Evolutionary conservation across 768 basidiomycete genomes (phyloP), one percentile per base, ranked within the genome.

Genomic region (Mycena capillaripes): DNA sequence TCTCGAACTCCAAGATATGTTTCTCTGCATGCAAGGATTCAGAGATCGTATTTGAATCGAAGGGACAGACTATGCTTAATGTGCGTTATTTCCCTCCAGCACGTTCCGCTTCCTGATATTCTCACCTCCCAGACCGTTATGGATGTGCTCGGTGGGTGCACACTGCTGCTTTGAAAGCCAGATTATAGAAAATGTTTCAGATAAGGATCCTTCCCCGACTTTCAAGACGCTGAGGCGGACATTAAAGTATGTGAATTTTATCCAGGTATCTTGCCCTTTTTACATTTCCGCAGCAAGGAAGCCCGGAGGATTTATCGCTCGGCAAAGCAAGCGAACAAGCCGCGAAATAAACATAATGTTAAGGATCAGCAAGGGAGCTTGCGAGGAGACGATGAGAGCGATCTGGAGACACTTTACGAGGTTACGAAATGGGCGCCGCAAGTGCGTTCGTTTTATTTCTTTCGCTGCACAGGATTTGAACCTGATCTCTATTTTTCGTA

Each of bases 21-120:
- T 36, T 66, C 44, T 66, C 65, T 21, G 65, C 56, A 16, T 66
- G 65, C 65, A 66, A 66, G 32, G 65, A 66, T 34, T 57, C 65
- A 8, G 12, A 66, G 56, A 36, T 0, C 14, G 44, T 66, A 30
- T 58, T 34, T 14, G 65, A 34, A 19, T 11, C 8, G 19, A 7
- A 16, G 7, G 65, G 44, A 4, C 1, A 38, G 4, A 58, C 65
- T 6, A 66, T 66, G 65, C 32, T 66, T 3, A 4, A 58, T 27
- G 65, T 66, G 32, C 12, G 56, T 58, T 48, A 11, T 1, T 25
- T 19, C 16, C 27, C n/a, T 23, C 29, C 29, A 16, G 6, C 16
- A 19, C 11, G 2, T 56, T 7, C 23, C 32, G 21, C 23, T 19
- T 32, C 23, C 21, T 55, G 14, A 10, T 27, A 30, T 21, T 38